Evolutionary conservation across 2,329 filamentous ascomycete genomes (phyloP).

Genomic region (Parascedosporium putredinis): DNA sequence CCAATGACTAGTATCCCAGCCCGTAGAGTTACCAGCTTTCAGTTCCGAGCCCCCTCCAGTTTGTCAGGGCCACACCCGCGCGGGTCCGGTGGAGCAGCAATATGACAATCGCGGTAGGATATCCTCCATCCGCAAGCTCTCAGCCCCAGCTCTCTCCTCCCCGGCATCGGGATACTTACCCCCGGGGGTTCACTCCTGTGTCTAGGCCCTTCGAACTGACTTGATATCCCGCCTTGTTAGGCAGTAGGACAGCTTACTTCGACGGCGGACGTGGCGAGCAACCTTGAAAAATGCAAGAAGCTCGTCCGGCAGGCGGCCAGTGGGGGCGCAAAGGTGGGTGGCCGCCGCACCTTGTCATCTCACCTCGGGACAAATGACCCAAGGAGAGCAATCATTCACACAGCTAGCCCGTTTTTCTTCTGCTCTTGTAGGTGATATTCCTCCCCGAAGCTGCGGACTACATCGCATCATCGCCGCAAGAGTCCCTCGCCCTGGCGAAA

Average conservation of each 20-base stretch:
- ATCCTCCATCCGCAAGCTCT: too few species aligned
- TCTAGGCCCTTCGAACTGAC: too few species aligned
- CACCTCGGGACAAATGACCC: neutral
- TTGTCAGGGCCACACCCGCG: too few species aligned
- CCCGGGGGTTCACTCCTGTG: too few species aligned
- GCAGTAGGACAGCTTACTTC: constrained; percentile 13
- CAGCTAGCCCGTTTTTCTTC: too few species aligned
- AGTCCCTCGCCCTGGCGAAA: constrained; percentile 61
- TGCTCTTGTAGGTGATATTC: constrained; percentile 59
- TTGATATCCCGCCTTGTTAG: neutral
- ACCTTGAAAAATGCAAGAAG: constrained; percentile 10
- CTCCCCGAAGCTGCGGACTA: constrained; percentile 90
- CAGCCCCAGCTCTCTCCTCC: too few species aligned
- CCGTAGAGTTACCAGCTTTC: neutral
- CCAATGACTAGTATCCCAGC: neutral
- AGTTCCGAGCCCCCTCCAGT: neutral
- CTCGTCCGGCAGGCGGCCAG: constrained; percentile 7
- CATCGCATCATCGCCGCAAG: constrained; percentile 57
- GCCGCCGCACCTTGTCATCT: neutral
- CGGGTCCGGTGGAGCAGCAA: neutral
- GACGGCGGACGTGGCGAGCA: constrained; percentile 8
- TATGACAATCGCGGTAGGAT: constrained; percentile 8
- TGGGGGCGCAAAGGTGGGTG: constrained; percentile 7
- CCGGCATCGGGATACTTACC: too few species aligned
- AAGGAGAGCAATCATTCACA: neutral